Conservation (phyloP, 495 filamentous ascomycete genomes). For the Podospora conica region DNA sequence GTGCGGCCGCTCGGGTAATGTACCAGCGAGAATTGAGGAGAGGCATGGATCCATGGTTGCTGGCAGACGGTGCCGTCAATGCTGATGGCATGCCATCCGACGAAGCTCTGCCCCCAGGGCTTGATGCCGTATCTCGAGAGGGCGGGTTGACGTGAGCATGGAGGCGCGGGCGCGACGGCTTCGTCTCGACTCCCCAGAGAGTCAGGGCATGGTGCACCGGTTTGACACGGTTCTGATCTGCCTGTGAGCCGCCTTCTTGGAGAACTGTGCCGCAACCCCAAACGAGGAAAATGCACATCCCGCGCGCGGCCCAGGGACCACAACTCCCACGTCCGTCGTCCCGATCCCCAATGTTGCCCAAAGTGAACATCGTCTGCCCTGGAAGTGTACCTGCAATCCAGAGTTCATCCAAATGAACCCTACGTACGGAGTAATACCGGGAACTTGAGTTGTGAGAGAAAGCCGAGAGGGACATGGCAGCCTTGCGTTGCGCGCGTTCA, state of each 20-base stretch:
- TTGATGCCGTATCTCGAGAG: background rate
- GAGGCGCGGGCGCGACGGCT: background rate
- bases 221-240: background rate
- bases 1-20: conserved; percentile 2
- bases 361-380: conserved; percentile 4
- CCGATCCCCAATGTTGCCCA: background rate
- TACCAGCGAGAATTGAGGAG: background rate
- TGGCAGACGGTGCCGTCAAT: background rate
- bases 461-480: background rate
- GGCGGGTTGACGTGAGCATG: background rate
- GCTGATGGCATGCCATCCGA: background rate
- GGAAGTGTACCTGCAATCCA: conserved; percentile 1
- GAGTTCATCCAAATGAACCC: conserved; percentile 23
- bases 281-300: conserved; percentile 5
- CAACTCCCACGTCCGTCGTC: background rate
- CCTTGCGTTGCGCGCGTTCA: background rate
- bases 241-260: background rate
- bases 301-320: background rate
- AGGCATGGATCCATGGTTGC: background rate
- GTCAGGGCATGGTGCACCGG: background rate
- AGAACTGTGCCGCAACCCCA: background rate
- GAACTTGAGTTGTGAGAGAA: conserved; percentile 5
- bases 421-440: conserved; percentile 13
- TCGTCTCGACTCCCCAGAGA: background rate
- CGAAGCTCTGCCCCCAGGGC: background rate